Percentiles rank a stretch among this genome's conserved stretches.
These are phyloP conservation scores for Primulina huaijiensis DNA, from an alignment of 257 asterid species.

Conservation along the genomic window DNA sequence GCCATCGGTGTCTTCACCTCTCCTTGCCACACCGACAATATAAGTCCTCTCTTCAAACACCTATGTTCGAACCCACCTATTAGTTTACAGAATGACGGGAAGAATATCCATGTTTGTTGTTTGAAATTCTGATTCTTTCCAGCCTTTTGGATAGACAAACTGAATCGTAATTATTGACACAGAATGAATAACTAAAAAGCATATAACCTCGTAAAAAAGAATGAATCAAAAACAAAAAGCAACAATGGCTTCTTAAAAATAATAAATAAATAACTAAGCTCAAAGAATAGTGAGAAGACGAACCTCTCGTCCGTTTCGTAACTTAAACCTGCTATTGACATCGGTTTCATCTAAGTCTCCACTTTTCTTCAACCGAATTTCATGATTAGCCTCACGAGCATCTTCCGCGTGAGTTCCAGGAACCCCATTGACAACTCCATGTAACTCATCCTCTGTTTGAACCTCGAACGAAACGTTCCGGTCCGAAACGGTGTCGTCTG, in stretches of 20 bases:
- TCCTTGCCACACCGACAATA: constrained; percentile 76
- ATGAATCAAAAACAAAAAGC: neutral
- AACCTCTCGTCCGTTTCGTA: constrained; percentile 84
- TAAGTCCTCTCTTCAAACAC: constrained; percentile 93
- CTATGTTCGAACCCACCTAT: constrained; percentile 33
- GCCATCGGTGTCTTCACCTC: constrained; percentile 55
- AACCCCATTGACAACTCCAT: constrained; percentile 29
- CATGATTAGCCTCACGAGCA: constrained; percentile 19
- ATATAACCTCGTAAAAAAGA: constrained; percentile 9
- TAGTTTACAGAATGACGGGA: constrained; percentile 18
- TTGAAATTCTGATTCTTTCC: neutral
- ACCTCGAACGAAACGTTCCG: constrained; percentile 38
- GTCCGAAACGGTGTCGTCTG: constrained; percentile 56
- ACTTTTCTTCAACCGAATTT: constrained; percentile 26
- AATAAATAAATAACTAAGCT: neutral
- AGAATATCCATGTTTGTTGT: neutral
- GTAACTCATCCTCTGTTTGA: constrained; percentile 25
- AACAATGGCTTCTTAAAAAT: neutral
- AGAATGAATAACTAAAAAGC: too few species aligned
- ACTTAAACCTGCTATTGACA: constrained; percentile 49
- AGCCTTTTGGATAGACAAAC: too few species aligned
- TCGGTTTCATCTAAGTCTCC: constrained; percentile 33
- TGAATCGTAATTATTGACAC: too few species aligned
- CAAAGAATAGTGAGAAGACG: neutral
- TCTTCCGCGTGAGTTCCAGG: constrained; percentile 36